phyloP scores from a whole-genome alignment of 192 early-diverging fungal genomes.

The Pilobolus umbonatus region DNA sequence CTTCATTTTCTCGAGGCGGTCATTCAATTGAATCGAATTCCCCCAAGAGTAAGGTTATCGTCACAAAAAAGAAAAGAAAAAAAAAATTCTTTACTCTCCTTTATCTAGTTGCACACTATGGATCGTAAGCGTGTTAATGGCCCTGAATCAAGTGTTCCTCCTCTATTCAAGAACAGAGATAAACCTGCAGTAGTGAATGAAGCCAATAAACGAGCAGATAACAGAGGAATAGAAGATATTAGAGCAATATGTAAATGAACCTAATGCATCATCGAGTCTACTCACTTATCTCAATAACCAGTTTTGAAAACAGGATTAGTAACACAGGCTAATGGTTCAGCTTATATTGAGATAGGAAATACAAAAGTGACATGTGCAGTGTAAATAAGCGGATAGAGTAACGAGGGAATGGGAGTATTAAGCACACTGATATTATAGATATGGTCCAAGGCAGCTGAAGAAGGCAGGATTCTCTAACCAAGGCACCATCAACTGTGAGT shows the following conservation, averaged over 20 bases:
- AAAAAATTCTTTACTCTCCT: too few species aligned
- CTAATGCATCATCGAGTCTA: slow-evolving; percentile 46
- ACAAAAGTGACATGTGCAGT: slow-evolving; percentile 76
- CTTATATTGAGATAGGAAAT: slow-evolving; percentile 66
- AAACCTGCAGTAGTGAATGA: slow-evolving; percentile 19
- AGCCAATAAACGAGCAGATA: slow-evolving; percentile 34
- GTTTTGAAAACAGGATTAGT: slow-evolving; percentile 69
- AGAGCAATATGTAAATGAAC: slow-evolving; percentile 47
- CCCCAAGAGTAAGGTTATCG: too few species aligned
- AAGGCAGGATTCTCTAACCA: slow-evolving; percentile 46
- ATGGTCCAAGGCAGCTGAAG: slow-evolving; percentile 64
- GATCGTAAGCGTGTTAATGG: slow-evolving; percentile 52
- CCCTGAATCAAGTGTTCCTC: slow-evolving; percentile 46
- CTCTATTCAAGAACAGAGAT: slow-evolving; percentile 41
- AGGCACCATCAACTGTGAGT: slow-evolving; percentile 65
- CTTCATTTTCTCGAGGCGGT: too few species aligned
- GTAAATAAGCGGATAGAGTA: slow-evolving; percentile 40
- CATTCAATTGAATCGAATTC: too few species aligned
- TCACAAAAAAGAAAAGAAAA: too few species aligned
- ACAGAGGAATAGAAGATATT: slow-evolving; percentile 48
- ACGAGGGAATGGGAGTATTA: background rate
- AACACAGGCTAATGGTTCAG: slow-evolving; percentile 69
- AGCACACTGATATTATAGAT: slow-evolving; percentile 36
- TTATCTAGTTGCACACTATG: slow-evolving; percentile 20
- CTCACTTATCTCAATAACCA: slow-evolving; percentile 69